Evolutionary conservation across 148 eudicot species (phyloP), one percentile per base, ranked within the genome.

Genomic region (Persicaria tinctoria): DNA sequence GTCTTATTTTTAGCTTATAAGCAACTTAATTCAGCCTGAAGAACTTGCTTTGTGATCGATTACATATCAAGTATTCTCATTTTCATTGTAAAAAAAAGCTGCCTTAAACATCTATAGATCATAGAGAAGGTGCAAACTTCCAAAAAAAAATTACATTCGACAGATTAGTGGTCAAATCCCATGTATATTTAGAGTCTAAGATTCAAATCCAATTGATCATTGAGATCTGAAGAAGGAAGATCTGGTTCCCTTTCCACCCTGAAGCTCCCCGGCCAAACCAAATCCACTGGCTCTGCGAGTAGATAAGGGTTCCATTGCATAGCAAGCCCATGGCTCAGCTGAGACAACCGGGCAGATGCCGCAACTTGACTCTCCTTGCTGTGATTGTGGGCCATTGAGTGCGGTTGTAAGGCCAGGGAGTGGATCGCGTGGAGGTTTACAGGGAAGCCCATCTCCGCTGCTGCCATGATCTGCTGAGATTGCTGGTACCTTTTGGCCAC

Each of bases 401-500:
- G 74, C 8, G 74, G 74, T 14, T 71, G 74, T 14, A 71, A 14
- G 2, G 74, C 8, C 23, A 71, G 8, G 2, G 74, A 71, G 41
- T 54, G 74, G 5, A 47, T 50, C 0, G 74, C 55, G 16, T 47
- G 54, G 54, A 71, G 55, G 74, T 71, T 71, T 9, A 71, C 32
- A 4, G 74, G 74, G 41, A 71, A 46, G 3, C 74, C 74, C 74
- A 71, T 71, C 55, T 71, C 74, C 0, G 55, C 74, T 71, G 74
- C 74, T 50, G 74, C 74, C 74, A 71, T 71, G 38, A 71, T 71
- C 55, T 38, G 23, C 74, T 71, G 74, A 71, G 74, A 71, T 50
- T 71, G 74, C 10, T 47, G 74, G 10, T 47, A 71, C n/a, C 74
- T 20, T 50, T 71, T 71, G 38, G 74, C 74, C 27, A 71, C 74